These are phyloP conservation scores for Pilasporangium apinafurcum DNA, from an alignment of 352 stramenopile genomes.

Conservation along the genomic window DNA sequence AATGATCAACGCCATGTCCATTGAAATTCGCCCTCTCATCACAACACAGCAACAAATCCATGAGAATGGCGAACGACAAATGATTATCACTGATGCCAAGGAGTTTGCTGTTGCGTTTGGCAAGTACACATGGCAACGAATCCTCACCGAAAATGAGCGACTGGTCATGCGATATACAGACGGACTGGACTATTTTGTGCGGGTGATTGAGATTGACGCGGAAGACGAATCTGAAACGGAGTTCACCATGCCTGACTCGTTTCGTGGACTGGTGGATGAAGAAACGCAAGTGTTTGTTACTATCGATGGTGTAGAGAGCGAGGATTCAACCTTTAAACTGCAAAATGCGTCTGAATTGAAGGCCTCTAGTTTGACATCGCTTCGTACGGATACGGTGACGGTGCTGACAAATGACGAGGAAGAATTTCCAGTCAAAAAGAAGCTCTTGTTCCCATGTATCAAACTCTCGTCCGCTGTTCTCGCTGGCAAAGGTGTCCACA, in stretches of 20 bases:
- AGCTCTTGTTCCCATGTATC: conserved; percentile 84
- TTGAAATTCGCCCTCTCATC: conserved; percentile 63
- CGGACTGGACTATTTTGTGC: conserved; percentile 56
- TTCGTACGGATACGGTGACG: conserved; percentile 68
- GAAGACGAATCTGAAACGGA: conserved; percentile 72
- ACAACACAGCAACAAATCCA: background rate
- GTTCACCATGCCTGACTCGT: conserved; percentile 82
- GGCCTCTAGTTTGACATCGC: conserved; percentile 13
- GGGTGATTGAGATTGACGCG: conserved; percentile 63
- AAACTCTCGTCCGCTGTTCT: conserved; percentile 79
- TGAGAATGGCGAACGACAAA: background rate
- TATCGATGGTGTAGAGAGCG: conserved; percentile 27
- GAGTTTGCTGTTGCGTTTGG: conserved; percentile 50
- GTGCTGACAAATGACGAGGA: conserved; percentile 83
- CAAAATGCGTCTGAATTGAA: conserved; percentile 23
- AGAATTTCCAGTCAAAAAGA: conserved; percentile 87
- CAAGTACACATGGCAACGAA: conserved; percentile 44
- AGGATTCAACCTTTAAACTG: conserved; percentile 24
- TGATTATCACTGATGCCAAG: conserved; percentile 36
- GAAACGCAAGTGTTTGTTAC: conserved; percentile 54
- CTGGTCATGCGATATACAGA: conserved; percentile 50
- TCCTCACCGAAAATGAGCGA: conserved; percentile 78
- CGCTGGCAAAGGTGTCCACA: conserved; percentile 65
- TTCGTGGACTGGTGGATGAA: conserved; percentile 58
- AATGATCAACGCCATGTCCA: conserved; percentile 30